Evolutionary conservation across 192 early-diverging fungal genomes (phyloP).

Genomic region (Podila minutissima): DNA sequence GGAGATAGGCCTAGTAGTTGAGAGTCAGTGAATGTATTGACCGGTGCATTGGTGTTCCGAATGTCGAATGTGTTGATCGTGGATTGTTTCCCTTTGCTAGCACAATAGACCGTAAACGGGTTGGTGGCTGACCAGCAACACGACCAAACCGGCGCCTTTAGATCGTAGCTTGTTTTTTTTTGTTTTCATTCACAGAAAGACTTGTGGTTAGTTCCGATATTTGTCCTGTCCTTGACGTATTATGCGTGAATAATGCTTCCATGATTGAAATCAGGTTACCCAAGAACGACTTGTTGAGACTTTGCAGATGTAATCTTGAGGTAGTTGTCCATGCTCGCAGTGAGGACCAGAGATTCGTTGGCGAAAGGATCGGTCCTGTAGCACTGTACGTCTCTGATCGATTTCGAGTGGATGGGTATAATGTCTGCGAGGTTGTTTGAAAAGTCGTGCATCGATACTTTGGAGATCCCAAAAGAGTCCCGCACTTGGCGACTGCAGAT

Average conservation of each 20-base stretch:
- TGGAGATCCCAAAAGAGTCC: conserved; percentile 19
- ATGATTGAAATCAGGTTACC: conserved; percentile 10
- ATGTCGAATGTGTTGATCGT: conserved; percentile 28
- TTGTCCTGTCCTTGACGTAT: too few relatives aligned
- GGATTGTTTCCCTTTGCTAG: conserved; percentile 19
- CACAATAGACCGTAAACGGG: conserved; percentile 19
- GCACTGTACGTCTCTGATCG: conserved; percentile 44
- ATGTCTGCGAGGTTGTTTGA: conserved; percentile 6
- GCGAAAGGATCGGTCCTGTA: conserved; percentile 3
- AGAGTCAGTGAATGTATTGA: conserved; percentile 13
- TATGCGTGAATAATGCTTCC: not conserved
- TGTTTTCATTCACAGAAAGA: too few relatives aligned
- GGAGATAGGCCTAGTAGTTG: conserved; percentile 22
- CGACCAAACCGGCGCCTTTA: conserved; percentile 34
- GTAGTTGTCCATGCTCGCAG: conserved; percentile 46
- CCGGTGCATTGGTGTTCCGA: conserved; percentile 12
- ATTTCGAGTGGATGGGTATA: conserved; percentile 31
- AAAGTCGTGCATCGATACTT: conserved; percentile 38
- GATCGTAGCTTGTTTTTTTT: conserved; percentile 23
- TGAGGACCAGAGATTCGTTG: conserved; percentile 32
- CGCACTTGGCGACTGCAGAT: conserved; percentile 19
- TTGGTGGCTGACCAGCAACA: conserved; percentile 48
- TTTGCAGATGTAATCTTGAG: conserved; percentile 29
- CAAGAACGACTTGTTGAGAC: conserved; percentile 7
- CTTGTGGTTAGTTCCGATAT: too few relatives aligned